phyloP scores from a whole-genome alignment of 2,329 filamentous ascomycete species.

The Trichophyton schoenleinii region DNA sequence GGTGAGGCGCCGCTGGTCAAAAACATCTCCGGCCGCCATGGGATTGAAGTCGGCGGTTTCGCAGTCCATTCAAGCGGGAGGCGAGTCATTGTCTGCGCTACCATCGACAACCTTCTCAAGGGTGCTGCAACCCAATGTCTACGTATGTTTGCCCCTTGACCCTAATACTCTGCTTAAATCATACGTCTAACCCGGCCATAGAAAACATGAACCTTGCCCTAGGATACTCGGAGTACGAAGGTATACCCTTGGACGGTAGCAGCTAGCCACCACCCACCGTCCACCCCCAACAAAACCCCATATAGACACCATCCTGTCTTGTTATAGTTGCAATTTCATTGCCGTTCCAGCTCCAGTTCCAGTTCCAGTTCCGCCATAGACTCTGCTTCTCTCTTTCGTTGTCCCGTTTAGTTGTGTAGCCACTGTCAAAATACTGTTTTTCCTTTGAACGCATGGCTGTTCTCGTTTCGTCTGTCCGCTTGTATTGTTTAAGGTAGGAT shows the following conservation, averaged over 20 bases:
- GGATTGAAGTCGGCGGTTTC: conserved; percentile 88
- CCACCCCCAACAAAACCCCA: background rate
- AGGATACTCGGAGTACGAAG: conserved; percentile 77
- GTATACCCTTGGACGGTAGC: conserved; percentile 52
- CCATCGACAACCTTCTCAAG: conserved; percentile 89
- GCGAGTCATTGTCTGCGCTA: conserved; percentile 85
- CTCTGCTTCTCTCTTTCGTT: no score
- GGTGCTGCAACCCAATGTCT: conserved; percentile 86
- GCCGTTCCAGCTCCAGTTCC: background rate
- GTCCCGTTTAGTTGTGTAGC: background rate
- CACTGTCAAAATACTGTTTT: background rate
- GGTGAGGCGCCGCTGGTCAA: conserved; percentile 81
- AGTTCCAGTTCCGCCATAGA: no score
- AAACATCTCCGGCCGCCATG: conserved; percentile 70
- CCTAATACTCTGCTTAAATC: background rate
- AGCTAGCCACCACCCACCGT: background rate
- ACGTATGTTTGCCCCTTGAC: conserved; percentile 46
- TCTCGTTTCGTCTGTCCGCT: background rate
- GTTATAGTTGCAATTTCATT: background rate
- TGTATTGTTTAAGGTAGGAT: background rate
- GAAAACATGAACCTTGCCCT: conserved; percentile 93
- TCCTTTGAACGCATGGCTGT: no score
- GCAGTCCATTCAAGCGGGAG: conserved; percentile 83
- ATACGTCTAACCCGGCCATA: conserved; percentile 23
- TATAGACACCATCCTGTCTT: background rate